These are phyloP conservation scores for Podospora pseudocomata DNA, from an alignment of 495 filamentous ascomycete species.

Conservation along the genomic window DNA sequence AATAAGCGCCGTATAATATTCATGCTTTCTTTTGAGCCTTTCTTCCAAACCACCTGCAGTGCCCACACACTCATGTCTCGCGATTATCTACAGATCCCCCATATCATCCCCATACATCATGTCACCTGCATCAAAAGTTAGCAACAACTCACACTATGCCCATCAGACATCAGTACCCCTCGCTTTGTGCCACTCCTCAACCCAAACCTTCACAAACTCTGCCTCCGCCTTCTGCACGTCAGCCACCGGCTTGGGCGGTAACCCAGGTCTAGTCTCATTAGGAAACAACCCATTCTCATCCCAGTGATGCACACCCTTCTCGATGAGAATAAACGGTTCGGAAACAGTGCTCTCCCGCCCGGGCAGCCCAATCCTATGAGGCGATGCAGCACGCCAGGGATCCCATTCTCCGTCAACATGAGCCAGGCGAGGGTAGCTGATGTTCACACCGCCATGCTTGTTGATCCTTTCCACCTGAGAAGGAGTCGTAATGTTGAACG, in stretches of 20 bases:
- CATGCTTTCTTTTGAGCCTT: not conserved
- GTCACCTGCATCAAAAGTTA: constrained; percentile 1
- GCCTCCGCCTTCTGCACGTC: constrained; percentile 54
- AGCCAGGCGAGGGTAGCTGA: constrained; percentile 62
- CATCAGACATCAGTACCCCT: constrained; percentile 5
- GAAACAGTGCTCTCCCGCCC: constrained; percentile 49
- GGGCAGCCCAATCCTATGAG: constrained; percentile 51
- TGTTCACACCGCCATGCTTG: constrained; percentile 63
- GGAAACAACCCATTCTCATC: constrained; percentile 66
- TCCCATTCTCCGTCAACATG: constrained; percentile 66
- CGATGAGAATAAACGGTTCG: constrained; percentile 62
- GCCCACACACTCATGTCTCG: not conserved
- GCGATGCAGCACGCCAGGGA: constrained; percentile 65
- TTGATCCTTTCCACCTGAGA: constrained; percentile 59
- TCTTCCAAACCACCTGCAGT: not conserved
- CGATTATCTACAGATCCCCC: not conserved
- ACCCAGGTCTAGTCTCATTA: constrained; percentile 51
- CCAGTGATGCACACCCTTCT: constrained; percentile 65
- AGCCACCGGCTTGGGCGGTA: constrained; percentile 53
- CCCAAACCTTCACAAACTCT: constrained; percentile 61
- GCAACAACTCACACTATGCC: not conserved
- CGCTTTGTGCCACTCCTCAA: constrained; percentile 51
- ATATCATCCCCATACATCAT: not conserved
- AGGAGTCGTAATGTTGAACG: constrained; percentile 60
- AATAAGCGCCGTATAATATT: not conserved